Evolutionary conservation across 768 basidiomycete species (phyloP), one percentile per base, ranked within the genome.

Genomic region (Tricholomella constricta): DNA sequence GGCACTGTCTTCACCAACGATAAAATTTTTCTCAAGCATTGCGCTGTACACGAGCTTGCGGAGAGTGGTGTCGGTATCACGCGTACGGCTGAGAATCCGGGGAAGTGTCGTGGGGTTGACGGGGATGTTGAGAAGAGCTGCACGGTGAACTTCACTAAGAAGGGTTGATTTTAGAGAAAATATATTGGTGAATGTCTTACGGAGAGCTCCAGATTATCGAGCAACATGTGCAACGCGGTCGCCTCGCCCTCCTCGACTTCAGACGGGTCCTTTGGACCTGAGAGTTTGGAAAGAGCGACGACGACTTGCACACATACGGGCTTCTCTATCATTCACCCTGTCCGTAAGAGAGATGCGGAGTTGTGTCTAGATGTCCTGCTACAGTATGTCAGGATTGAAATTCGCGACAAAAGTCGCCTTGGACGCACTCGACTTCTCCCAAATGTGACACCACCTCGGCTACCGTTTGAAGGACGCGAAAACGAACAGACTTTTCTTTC

Each of bases 401-500:
- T 1, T 47, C 12, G 41, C 53, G 51, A 43, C 14, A 20, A 22
- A 23, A 42, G 42, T 20, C 22, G 29, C 36, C 12, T 47, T 23
- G 9, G 32, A 77, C 88, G 48, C 64, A 97, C 94, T 95, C 92
- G 51, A 98, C 79, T 70, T 88, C 88, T 6, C 91, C 91, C 0
- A 97, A 73, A 51, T 86, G 81, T 0, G 83, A 79, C 11, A 96
- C 82, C 79, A 94, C 86, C 60, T 89, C 86, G 0, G 88, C 83
- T 12, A 91, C 78, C n/a, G 85, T 71, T 48, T 89, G 86, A 2
- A 91, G 75, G 27, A 85, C 85, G 17, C 95, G 84, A 64, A 85
- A 96, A 5, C 95, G 82, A 34, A 91, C 85, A 37, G 77, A 78
- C 71, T 95, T 98, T 72, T 96, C 92, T 67, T 94, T 96, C 3